phyloP scores from a whole-genome alignment of 306 rosid genomes.

The Cotoneaster glaucophyllus region DNA sequence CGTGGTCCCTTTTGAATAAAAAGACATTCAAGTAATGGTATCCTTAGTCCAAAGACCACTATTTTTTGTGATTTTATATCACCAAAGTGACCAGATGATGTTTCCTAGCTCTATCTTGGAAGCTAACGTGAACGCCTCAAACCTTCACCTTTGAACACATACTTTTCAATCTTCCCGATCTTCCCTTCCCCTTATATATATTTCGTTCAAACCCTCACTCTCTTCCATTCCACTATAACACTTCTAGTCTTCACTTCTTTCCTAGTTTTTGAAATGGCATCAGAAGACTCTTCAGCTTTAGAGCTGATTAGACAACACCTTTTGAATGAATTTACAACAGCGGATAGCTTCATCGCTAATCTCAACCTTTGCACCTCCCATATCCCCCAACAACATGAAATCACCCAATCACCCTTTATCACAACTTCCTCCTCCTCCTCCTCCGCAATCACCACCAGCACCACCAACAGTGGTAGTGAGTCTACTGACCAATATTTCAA shows the following conservation, averaged over 20 bases:
- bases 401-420: neutral
- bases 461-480: neutral
- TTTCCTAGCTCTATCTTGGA: constrained; percentile 30
- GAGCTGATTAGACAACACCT: constrained; percentile 57
- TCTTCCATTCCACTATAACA: neutral
- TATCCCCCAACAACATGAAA: constrained; percentile 1
- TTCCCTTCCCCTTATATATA: neutral
- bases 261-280: constrained; percentile 2
- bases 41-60: neutral
- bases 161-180: neutral
- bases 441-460: neutral
- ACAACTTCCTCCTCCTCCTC: neutral
- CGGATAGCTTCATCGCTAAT: constrained; percentile 28
- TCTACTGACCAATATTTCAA: neutral
- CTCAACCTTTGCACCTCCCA: constrained; percentile 17
- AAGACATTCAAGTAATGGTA: neutral
- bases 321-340: constrained; percentile 40
- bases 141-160: neutral
- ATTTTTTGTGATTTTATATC: neutral
- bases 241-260: neutral
- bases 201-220: constrained; percentile 1
- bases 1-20: neutral
- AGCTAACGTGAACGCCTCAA: constrained; percentile 16
- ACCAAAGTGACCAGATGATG: neutral
- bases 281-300: constrained; percentile 40